A percentile compares a stretch with the other conserved stretches of the same genome.
phyloP scores from a whole-genome alignment of 345 rosid genomes.

The Fremontodendron californicum region DNA sequence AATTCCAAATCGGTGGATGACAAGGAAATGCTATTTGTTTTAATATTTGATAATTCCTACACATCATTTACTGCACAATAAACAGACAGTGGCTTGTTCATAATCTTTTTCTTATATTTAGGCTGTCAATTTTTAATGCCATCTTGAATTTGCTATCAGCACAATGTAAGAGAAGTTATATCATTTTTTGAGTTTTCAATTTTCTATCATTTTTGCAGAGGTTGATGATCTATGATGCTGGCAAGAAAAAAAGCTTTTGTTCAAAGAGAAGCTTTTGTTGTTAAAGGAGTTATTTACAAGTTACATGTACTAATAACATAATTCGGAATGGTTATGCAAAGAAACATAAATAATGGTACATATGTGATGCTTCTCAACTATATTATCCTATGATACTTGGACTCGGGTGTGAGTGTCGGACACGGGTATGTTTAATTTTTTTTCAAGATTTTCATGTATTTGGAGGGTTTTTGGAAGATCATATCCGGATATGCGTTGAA shows the following conservation, averaged over 20 bases:
- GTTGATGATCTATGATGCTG: slow-evolving; percentile 21
- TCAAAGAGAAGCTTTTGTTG: slow-evolving; percentile 5
- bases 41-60: too few relatives aligned
- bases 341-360: neutral
- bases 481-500: too few relatives aligned
- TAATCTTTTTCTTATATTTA: neutral
- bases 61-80: too few relatives aligned
- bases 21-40: too few relatives aligned
- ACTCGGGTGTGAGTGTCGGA: too few relatives aligned
- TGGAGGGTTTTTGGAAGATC: too few relatives aligned
- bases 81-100: neutral
- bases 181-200: slow-evolving; percentile 17
- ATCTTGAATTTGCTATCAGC: neutral
- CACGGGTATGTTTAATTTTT: too few relatives aligned
- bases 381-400: too few relatives aligned
- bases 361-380: too few relatives aligned
- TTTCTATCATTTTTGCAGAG: slow-evolving; percentile 22
- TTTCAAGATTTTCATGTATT: too few relatives aligned
- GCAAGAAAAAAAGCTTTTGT: slow-evolving; percentile 12
- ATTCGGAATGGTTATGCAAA: neutral
- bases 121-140: neutral
- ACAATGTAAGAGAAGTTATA: neutral
- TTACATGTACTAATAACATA: slow-evolving; percentile 4
- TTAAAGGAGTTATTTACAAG: neutral
- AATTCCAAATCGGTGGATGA: too few relatives aligned